These are phyloP conservation scores for Diutina siamensis DNA, from an alignment of 1,139 yeast species.

Conservation along the genomic window DNA sequence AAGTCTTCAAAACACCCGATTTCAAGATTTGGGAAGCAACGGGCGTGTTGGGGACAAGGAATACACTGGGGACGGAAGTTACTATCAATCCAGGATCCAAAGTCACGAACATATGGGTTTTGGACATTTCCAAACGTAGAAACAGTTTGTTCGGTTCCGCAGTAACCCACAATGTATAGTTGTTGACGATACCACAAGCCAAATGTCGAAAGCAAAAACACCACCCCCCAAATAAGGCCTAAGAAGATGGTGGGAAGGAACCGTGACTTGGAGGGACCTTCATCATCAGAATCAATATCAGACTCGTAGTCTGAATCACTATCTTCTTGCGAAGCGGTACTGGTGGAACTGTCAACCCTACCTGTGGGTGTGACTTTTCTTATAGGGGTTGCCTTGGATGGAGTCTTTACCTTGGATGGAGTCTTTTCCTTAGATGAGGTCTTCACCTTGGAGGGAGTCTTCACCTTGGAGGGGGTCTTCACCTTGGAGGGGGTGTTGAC, in stretches of 20 bases:
- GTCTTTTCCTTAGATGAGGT: not conserved
- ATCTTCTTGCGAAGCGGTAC: not conserved
- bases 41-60: constrained; percentile 74
- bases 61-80: constrained; percentile 51
- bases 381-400: not conserved
- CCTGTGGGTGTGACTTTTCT: not conserved
- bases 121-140: constrained; percentile 21
- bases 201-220: constrained; percentile 20
- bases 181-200: constrained; percentile 57
- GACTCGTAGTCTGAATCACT: not conserved
- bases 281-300: not conserved
- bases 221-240: constrained; percentile 19
- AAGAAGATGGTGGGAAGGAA: constrained; percentile 8
- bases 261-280: not conserved
- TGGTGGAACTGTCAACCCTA: not conserved
- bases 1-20: constrained; percentile 65
- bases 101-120: constrained; percentile 11
- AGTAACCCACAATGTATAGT: constrained; percentile 47
- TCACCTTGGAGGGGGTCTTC: not conserved
- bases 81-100: constrained; percentile 24
- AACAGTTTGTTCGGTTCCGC: constrained; percentile 45
- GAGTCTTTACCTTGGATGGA: not conserved
- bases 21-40: constrained; percentile 50
- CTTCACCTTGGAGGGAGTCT: not conserved
- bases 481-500: not conserved